A percentile compares a stretch with the other conserved stretches of the same genome.
Evolutionary conservation across 176 grass and related monocot species (phyloP).

Genomic region (Microstegium vimineum): DNA sequence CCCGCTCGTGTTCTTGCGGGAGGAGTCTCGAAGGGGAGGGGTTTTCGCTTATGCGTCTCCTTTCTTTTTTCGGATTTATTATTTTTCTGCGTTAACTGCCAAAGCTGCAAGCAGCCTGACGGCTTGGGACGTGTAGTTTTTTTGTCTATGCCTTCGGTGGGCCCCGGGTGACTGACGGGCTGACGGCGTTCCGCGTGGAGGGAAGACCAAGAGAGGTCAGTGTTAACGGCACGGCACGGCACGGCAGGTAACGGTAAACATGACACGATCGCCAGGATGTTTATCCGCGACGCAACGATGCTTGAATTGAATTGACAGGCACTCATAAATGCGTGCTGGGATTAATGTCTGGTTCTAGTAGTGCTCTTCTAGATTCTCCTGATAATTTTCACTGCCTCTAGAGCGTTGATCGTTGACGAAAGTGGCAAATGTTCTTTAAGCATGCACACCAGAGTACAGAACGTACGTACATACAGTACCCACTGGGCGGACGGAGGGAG

Average conservation of each 20-base stretch:
- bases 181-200: not conserved
- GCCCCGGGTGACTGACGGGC: not conserved
- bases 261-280: not conserved
- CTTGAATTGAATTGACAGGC: not conserved
- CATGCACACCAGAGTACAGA: too few relatives aligned
- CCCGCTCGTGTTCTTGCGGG: conserved; percentile 11
- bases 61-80: not conserved
- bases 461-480: too few relatives aligned
- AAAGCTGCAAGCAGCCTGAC: too few relatives aligned
- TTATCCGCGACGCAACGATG: not conserved
- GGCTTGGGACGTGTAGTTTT: not conserved
- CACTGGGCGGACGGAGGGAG: too few relatives aligned
- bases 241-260: not conserved
- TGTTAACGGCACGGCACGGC: not conserved
- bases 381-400: not conserved
- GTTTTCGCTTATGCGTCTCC: not conserved
- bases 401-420: not conserved
- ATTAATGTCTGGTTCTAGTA: not conserved
- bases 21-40: not conserved
- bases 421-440: not conserved
- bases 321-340: not conserved
- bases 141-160: not conserved
- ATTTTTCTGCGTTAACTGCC: not conserved
- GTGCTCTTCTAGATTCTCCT: not conserved
- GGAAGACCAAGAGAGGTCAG: not conserved